These are phyloP conservation scores for Linnemannia elongata DNA, from an alignment of 192 early-diverging fungal species.

Conservation along the genomic window DNA sequence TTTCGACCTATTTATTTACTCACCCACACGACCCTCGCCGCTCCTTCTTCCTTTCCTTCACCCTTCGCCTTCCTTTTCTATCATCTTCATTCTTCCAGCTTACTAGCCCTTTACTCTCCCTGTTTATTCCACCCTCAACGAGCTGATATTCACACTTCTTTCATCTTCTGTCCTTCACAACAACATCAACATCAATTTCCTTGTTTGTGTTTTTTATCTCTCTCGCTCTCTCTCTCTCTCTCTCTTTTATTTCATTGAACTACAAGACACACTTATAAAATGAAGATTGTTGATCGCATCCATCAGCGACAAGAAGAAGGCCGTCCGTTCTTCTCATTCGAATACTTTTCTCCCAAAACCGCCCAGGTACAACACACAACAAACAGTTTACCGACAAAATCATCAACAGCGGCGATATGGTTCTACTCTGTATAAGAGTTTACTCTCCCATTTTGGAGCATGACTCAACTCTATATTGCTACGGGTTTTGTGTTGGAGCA, in stretches of 20 bases:
- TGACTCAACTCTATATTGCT: not conserved
- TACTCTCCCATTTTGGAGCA: not conserved
- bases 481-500: not conserved
- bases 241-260: not conserved
- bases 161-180: not conserved
- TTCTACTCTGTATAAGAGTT: too few relatives aligned
- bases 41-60: not conserved
- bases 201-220: not conserved
- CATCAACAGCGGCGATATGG: not conserved
- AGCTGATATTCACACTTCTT: not conserved
- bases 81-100: too few relatives aligned
- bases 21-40: not conserved
- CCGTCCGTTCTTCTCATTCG: constrained; percentile 87
- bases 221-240: not conserved
- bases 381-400: not conserved
- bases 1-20: too few relatives aligned
- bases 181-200: too few relatives aligned
- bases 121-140: not conserved
- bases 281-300: constrained; percentile 83
- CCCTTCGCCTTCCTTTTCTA: not conserved
- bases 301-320: constrained; percentile 72
- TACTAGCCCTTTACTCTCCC: not conserved
- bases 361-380: constrained; percentile 60
- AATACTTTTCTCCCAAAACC: constrained; percentile 98
- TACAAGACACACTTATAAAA: constrained; percentile 12